Percentiles rank a stretch among this genome's conserved stretches.
Evolutionary conservation across 2,329 filamentous ascomycete genomes (phyloP).

Genomic region (Dothistroma pini): DNA sequence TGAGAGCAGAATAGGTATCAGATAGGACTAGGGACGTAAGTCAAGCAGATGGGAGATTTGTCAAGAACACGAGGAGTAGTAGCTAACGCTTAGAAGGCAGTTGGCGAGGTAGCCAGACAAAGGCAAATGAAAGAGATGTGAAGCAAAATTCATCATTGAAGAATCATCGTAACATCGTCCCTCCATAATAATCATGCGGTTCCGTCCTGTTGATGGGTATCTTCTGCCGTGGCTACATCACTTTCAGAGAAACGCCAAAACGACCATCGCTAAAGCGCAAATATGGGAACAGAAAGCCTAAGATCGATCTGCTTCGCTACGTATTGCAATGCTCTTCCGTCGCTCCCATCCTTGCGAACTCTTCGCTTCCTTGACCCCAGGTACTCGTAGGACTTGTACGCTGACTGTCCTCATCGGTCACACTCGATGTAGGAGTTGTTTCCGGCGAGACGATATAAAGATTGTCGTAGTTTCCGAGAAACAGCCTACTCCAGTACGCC

Average conservation of each 20-base stretch:
- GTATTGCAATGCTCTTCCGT: background rate
- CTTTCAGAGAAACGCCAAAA: background rate
- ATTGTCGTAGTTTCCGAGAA: slow-evolving; percentile 45
- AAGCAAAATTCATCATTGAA: background rate
- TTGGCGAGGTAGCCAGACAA: too few species aligned
- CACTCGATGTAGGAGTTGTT: slow-evolving; percentile 35
- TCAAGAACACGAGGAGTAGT: too few species aligned
- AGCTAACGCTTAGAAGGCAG: too few species aligned
- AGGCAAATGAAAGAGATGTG: too few species aligned
- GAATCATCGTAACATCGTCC: background rate
- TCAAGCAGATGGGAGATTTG: too few species aligned
- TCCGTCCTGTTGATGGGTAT: background rate
- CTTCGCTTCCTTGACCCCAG: slow-evolving; percentile 26
- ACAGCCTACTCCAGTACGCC: slow-evolving; percentile 45
- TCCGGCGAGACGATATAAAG: slow-evolving; percentile 50
- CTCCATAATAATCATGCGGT: background rate
- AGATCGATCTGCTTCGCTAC: background rate
- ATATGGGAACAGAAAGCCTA: background rate
- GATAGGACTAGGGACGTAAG: too few species aligned
- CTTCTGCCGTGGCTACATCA: background rate
- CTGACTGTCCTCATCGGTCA: slow-evolving; percentile 30
- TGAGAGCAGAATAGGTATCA: too few species aligned
- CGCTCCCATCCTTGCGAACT: slow-evolving; percentile 6
- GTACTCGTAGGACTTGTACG: slow-evolving; percentile 30
- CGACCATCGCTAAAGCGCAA: slow-evolving; percentile 1